phyloP scores from a whole-genome alignment of 2,329 filamentous ascomycete species.

The Aureobasidium namibiae region DNA sequence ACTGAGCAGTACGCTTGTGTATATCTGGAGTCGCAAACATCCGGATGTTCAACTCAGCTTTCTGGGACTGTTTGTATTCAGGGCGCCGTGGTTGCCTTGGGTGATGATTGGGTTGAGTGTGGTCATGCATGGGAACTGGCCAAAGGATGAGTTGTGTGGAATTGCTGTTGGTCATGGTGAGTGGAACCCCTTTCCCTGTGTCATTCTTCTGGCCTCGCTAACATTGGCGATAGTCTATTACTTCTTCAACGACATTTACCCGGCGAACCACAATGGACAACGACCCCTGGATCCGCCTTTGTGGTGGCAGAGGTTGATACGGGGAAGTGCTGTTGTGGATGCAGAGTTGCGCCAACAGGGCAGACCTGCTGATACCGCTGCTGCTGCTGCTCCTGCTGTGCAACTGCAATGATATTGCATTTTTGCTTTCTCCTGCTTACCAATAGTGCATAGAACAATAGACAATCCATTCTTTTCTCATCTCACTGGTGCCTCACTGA shows the following conservation, averaged over 20 bases:
- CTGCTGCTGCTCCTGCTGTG: neutral
- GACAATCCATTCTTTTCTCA: neutral
- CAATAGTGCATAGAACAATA: neutral
- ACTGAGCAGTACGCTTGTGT: slow-evolving; percentile 85
- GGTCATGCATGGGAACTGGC: slow-evolving; percentile 79
- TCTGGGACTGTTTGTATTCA: slow-evolving; percentile 80
- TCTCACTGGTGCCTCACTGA: neutral
- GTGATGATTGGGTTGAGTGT: slow-evolving; percentile 89
- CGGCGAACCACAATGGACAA: slow-evolving; percentile 75
- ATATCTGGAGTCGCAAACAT: slow-evolving; percentile 95
- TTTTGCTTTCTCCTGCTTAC: neutral
- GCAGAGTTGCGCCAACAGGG: neutral
- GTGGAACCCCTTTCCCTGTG: slow-evolving; percentile 18
- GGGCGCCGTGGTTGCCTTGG: slow-evolving; percentile 91
- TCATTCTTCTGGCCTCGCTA: neutral
- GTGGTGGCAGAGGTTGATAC: slow-evolving; percentile 71
- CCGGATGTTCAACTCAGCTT: slow-evolving; percentile 78
- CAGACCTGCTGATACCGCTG: neutral
- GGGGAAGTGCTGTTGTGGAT: slow-evolving; percentile 1
- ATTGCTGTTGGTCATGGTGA: slow-evolving; percentile 78
- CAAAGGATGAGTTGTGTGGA: slow-evolving; percentile 93
- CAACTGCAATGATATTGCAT: neutral
- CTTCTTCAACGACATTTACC: slow-evolving; percentile 96
- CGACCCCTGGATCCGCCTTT: slow-evolving; percentile 79
- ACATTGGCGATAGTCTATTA: slow-evolving; percentile 89